These are phyloP conservation scores for Carex scoparia DNA, from an alignment of 176 grass and related monocot genomes.

Conservation along the genomic window DNA sequence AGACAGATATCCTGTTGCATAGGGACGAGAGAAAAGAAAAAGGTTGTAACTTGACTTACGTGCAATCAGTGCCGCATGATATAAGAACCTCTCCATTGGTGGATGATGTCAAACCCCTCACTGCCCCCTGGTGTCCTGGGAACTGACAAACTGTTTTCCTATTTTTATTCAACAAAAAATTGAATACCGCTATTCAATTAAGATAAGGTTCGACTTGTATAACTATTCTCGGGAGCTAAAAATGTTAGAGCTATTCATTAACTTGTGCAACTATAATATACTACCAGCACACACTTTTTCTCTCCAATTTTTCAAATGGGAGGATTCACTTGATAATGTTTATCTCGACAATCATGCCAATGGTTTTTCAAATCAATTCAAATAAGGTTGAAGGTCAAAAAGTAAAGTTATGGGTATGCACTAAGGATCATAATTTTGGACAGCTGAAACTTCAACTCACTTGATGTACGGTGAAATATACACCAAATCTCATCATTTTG, in stretches of 20 bases:
- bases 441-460: background rate
- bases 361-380: background rate
- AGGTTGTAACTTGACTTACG: slow-evolving; percentile 43
- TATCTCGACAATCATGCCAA: background rate
- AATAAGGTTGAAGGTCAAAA: background rate
- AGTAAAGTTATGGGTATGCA: background rate
- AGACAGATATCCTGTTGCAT: background rate
- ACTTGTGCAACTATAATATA: background rate
- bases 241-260: background rate
- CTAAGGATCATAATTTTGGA: background rate
- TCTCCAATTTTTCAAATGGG: background rate
- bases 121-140: slow-evolving; percentile 80
- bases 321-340: background rate
- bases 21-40: slow-evolving; percentile 4
- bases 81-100: slow-evolving; percentile 81
- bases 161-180: slow-evolving; percentile 24
- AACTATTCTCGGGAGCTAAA: background rate
- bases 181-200: background rate
- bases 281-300: background rate
- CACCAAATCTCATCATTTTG: background rate
- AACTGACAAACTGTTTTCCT: slow-evolving; percentile 89
- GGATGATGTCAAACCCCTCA: slow-evolving; percentile 75
- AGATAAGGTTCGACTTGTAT: background rate
- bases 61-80: slow-evolving; percentile 92
- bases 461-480: background rate